phyloP scores from a whole-genome alignment of 345 rosid species.

The Durio zibethinus region DNA sequence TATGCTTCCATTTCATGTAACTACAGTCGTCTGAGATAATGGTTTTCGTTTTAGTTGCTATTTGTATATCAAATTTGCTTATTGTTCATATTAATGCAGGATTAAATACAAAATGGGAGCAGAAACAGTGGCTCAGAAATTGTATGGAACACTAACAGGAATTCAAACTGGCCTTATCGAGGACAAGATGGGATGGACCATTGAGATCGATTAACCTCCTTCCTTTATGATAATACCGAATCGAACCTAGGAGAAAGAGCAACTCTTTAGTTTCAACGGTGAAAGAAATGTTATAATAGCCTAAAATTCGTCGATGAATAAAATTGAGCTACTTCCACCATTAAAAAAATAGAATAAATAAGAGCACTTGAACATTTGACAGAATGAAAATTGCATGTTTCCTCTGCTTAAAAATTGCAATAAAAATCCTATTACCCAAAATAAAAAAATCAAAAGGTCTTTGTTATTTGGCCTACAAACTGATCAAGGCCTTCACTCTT shows the following conservation, averaged over 20 bases:
- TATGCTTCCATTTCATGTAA: neutral
- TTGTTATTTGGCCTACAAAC: too few relatives aligned
- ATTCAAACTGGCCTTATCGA: constrained; percentile 40
- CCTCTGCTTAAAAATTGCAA: too few relatives aligned
- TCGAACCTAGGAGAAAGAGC: neutral
- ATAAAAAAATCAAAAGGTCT: too few relatives aligned
- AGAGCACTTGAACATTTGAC: too few relatives aligned
- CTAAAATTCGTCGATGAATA: neutral
- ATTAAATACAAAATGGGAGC: constrained; percentile 27
- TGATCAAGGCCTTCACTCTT: too few relatives aligned
- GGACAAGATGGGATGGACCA: constrained; percentile 43
- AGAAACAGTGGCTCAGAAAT: constrained; percentile 22
- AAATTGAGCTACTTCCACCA: too few relatives aligned
- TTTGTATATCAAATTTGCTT: neutral
- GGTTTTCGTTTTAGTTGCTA: neutral
- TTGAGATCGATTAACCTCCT: constrained; percentile 25
- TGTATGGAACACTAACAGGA: constrained; percentile 27
- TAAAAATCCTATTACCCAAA: too few relatives aligned
- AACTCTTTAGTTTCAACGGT: neutral
- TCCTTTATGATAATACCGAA: neutral
- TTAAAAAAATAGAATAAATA: too few relatives aligned
- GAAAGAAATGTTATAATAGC: neutral
- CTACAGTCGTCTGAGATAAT: neutral
- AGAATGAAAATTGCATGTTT: too few relatives aligned
- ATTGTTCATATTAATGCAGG: constrained; percentile 7